A percentile compares a stretch with the other conserved stretches of the same genome.
Conservation (phyloP, 2,329 filamentous ascomycete genomes). For the Botrytis paeoniae region DNA sequence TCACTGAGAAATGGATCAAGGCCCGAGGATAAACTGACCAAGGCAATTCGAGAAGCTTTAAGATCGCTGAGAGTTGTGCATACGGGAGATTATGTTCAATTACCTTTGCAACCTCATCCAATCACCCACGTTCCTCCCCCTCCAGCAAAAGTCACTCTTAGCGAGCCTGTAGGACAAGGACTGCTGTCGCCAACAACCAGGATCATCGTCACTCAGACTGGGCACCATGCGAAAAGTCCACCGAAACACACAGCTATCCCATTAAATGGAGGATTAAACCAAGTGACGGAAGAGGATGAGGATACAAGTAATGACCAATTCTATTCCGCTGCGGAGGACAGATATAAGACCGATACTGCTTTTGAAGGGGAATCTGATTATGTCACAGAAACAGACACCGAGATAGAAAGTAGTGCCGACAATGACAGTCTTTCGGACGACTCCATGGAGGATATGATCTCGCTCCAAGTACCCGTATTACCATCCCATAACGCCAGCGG, state of each 20-base stretch:
- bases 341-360: slow-evolving; percentile 54
- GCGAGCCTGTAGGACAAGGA: slow-evolving; percentile 90
- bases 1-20: slow-evolving; percentile 35
- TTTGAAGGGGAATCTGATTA: slow-evolving; percentile 54
- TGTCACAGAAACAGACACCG: slow-evolving; percentile 54
- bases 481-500: slow-evolving; percentile 75
- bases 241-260: slow-evolving; percentile 47
- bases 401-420: slow-evolving; percentile 56
- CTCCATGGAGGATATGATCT: slow-evolving; percentile 90
- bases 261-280: slow-evolving; percentile 54
- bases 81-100: slow-evolving; percentile 71
- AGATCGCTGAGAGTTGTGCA: slow-evolving; percentile 74
- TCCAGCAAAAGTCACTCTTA: slow-evolving; percentile 85
- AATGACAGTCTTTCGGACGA: slow-evolving; percentile 85
- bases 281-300: slow-evolving; percentile 62
- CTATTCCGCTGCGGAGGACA: slow-evolving; percentile 86
- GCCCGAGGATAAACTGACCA: slow-evolving; percentile 57
- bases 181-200: slow-evolving; percentile 73
- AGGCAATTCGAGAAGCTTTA: slow-evolving; percentile 71
- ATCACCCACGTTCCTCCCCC: slow-evolving; percentile 82
- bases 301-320: slow-evolving; percentile 89
- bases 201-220: slow-evolving; percentile 72
- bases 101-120: slow-evolving; percentile 79
- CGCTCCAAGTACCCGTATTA: slow-evolving; percentile 74
- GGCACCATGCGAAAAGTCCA: slow-evolving; percentile 52